phyloP scores from a whole-genome alignment of 106 monocot genomes.

The Allium fistulosum region DNA sequence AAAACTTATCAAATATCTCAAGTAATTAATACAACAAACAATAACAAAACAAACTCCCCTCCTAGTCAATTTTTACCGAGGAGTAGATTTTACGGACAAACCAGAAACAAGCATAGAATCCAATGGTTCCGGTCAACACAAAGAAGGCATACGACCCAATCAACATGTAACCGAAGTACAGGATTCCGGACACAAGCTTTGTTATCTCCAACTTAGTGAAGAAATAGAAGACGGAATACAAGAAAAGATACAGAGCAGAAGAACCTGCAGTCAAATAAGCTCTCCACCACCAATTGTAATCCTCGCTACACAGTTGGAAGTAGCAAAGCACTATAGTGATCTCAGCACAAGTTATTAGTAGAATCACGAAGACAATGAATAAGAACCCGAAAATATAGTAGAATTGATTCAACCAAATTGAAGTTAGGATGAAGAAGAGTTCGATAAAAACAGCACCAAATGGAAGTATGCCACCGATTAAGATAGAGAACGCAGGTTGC shows the following conservation, averaged over 20 bases:
- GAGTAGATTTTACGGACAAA: slow-evolving; percentile 32
- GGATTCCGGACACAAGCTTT: slow-evolving; percentile 48
- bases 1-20: slow-evolving; percentile 7
- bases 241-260: slow-evolving; percentile 57
- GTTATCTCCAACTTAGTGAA: slow-evolving; percentile 73
- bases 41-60: background rate
- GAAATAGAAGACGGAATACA: slow-evolving; percentile 60
- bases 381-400: slow-evolving; percentile 81
- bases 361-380: slow-evolving; percentile 60
- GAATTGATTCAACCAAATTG: slow-evolving; percentile 71
- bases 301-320: slow-evolving; percentile 71
- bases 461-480: slow-evolving; percentile 60
- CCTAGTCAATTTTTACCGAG: slow-evolving; percentile 24
- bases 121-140: slow-evolving; percentile 25
- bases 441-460: slow-evolving; percentile 72
- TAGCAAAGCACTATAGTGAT: slow-evolving; percentile 72
- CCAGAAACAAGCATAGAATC: slow-evolving; percentile 32
- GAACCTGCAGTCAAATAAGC: slow-evolving; percentile 64
- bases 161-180: slow-evolving; percentile 69
- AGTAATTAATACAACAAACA: background rate
- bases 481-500: slow-evolving; percentile 61
- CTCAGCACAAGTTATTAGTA: slow-evolving; percentile 61
- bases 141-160: slow-evolving; percentile 49
- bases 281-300: slow-evolving; percentile 75
- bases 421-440: slow-evolving; percentile 66